Evolutionary conservation across 208 protist genomes (phyloP).

Genomic region (Leishmania lainsoni): DNA sequence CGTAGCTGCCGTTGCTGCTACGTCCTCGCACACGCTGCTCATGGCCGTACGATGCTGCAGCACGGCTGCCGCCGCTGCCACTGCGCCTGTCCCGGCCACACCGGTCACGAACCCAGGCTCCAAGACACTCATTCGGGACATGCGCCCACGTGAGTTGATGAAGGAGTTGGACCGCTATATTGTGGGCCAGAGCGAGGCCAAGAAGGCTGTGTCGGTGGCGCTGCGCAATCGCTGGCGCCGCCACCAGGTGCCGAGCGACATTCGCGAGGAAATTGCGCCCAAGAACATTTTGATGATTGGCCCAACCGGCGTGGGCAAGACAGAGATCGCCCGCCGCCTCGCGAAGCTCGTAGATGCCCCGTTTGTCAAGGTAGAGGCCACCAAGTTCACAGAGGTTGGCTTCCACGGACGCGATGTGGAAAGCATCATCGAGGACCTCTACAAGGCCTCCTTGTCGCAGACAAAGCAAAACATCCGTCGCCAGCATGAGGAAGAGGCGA

Average conservation of each 20-base stretch:
- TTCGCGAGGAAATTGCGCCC: conserved; percentile 92
- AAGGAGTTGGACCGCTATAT: conserved; percentile 96
- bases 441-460: conserved; percentile 93
- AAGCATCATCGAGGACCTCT: conserved; percentile 97
- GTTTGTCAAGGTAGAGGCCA: conserved; percentile 99
- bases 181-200: conserved; percentile 97
- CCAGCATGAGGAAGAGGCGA: conserved; percentile 86
- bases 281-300: conserved; percentile 97
- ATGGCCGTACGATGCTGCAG: conserved; percentile 46
- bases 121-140: conserved; percentile 79
- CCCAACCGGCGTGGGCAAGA: conserved; percentile 95
- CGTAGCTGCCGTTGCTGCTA: background rate
- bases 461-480: conserved; percentile 92
- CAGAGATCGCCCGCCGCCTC: conserved; percentile 96
- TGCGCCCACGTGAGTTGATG: conserved; percentile 94
- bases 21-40: conserved; percentile 3
- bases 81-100: conserved; percentile 28
- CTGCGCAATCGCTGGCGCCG: conserved; percentile 95
- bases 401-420: conserved; percentile 97
- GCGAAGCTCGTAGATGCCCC: conserved; percentile 97
- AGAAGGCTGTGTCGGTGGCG: conserved; percentile 96
- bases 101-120: conserved; percentile 18
- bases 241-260: conserved; percentile 88
- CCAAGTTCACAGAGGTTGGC: conserved; percentile 98
- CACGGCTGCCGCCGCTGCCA: conserved; percentile 52